Conservation (phyloP, 2,329 filamentous ascomycete species). For the Sporothrix curviconia region DNA sequence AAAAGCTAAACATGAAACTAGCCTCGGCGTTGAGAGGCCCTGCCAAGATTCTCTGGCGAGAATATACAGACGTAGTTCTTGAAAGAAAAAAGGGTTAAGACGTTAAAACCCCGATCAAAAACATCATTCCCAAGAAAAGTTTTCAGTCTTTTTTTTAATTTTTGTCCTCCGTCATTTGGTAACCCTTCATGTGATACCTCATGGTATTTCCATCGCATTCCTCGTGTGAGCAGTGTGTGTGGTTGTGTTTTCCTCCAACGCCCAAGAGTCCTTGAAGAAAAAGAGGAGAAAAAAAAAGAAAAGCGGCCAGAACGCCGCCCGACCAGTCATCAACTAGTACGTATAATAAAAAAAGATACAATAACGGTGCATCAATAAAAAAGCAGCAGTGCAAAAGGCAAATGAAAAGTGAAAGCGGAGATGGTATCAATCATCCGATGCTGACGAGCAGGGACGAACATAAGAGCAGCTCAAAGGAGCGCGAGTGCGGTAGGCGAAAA, state of each 20-base stretch:
- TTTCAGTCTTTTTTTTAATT: too few species aligned
- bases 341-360: background rate
- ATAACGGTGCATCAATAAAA: too few species aligned
- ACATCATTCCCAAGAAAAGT: too few species aligned
- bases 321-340: constrained; percentile 10
- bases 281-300: background rate
- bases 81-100: background rate
- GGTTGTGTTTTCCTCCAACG: too few species aligned
- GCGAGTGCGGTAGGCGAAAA: constrained; percentile 45
- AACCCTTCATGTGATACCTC: too few species aligned
- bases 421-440: constrained; percentile 17
- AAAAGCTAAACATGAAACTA: background rate
- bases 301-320: background rate
- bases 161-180: too few species aligned
- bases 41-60: constrained; percentile 1
- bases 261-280: too few species aligned
- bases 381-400: too few species aligned
- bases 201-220: too few species aligned
- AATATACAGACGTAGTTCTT: background rate
- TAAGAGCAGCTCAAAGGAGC: constrained; percentile 40
- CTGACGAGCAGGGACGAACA: constrained; percentile 37
- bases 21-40: background rate
- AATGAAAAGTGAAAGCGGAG: background rate
- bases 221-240: too few species aligned
- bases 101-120: too few species aligned